A percentile compares a stretch with the other conserved stretches of the same genome.
phyloP scores from a whole-genome alignment of 2,329 filamentous ascomycete species.

The Exophiala viscosa region DNA sequence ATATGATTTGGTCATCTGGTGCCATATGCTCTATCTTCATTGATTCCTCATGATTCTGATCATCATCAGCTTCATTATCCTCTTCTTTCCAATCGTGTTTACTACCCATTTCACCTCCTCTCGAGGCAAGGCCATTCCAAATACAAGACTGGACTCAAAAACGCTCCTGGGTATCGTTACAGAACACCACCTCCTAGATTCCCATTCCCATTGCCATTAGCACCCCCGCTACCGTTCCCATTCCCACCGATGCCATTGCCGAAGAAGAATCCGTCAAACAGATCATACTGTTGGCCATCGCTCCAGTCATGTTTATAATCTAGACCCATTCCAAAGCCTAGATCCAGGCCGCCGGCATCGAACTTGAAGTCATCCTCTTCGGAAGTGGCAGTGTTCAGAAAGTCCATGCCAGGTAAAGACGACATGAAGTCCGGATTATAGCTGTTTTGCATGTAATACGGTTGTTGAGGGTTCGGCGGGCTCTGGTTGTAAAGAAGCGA shows the following conservation, averaged over 20 bases:
- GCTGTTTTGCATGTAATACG: constrained; percentile 24
- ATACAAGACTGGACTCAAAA: no score
- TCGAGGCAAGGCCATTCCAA: no score
- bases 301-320: constrained; percentile 46
- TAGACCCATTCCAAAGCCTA: constrained; percentile 40
- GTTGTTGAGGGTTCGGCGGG: constrained; percentile 3
- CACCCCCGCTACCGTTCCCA: constrained; percentile 6
- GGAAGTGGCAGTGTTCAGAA: constrained; percentile 28
- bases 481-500: constrained; percentile 9
- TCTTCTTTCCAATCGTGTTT: no score
- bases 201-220: constrained; percentile 1
- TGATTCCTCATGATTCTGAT: no score
- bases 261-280: constrained; percentile 57
- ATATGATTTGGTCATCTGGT: no score
- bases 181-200: not conserved
- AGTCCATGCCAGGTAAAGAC: constrained; percentile 27
- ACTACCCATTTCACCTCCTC: no score
- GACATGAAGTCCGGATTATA: constrained; percentile 30
- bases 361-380: constrained; percentile 28
- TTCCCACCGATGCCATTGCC: constrained; percentile 35
- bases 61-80: no score
- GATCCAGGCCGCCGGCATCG: constrained; percentile 31
- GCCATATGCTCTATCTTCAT: no score
- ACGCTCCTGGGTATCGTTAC: no score
- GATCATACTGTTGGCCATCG: constrained; percentile 45